Base-by-base conservation (phyloP, 768 basidiomycete genomes). In the Psilocybe tampanensis region DNA sequence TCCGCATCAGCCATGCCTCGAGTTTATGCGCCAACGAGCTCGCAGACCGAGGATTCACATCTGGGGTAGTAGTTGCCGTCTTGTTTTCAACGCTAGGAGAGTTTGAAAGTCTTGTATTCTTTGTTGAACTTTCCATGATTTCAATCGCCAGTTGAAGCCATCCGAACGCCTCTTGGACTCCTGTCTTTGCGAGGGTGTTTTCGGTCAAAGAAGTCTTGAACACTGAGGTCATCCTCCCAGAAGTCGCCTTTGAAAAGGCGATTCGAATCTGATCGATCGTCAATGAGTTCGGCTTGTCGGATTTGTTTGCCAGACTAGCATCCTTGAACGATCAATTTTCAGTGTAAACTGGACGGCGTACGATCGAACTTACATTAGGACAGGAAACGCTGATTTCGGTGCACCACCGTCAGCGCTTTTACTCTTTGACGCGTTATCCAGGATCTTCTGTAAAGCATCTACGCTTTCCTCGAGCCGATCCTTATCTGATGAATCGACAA, bases 281-380 rank as follows among this genome's bases (percentile, higher is more conserved):
- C 66, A 82, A 73, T 32, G 78, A 74, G 56, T 80, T 77, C 11
- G 85, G 79, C 36, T 79, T 57, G 69, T 89, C 86, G 64, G 82
- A 80, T 70, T 88, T 88, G 69, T 85, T 87, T 56, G 83, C 85
- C 24, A 88, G 64, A 54, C 77, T 79, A 53, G 8, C 22, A n/a
- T n/a, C n/a, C 11, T 29, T 6, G 22, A 11, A 18, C n/a, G 18
- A 24, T 21, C 13, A 11, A 21, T 17, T 54, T 18, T 3, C n/a
- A n/a, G n/a, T n/a, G n/a, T 41, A n/a, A n/a, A n/a, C 47, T 33
- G 17, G 13, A 32, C 32, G 13, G 33, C 39, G 44, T 17, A 39
- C n/a, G 13, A 23, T 26, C 0, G 11, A 1, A 56, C 71, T 52
- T 54, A 74, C 77, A 77, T 71, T 24, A 77, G 55, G 34, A 75